These are phyloP conservation scores for Rhytidhysteron rufulum DNA, from an alignment of 2,329 filamentous ascomycete species.

Conservation along the genomic window DNA sequence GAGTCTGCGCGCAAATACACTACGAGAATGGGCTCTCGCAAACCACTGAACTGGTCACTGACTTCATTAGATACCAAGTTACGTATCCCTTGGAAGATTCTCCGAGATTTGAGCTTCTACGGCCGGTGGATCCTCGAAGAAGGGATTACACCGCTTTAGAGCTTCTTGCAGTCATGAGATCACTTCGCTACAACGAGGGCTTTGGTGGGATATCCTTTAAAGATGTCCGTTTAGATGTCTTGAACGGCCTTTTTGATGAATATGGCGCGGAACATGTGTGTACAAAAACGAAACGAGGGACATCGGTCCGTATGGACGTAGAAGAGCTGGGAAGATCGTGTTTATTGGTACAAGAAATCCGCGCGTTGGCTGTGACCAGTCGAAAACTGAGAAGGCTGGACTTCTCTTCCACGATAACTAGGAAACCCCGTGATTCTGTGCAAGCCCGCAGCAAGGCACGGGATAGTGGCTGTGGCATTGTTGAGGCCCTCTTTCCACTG, in stretches of 20 bases:
- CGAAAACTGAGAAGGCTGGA: conserved; percentile 60
- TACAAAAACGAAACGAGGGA: conserved; percentile 53
- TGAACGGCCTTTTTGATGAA: conserved; percentile 60
- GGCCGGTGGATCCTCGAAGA: conserved; percentile 49
- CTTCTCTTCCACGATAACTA: conserved; percentile 60
- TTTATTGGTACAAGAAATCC: conserved; percentile 64
- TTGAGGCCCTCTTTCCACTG: conserved; percentile 65
- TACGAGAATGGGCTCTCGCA: not conserved
- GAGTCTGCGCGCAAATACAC: conserved; percentile 19
- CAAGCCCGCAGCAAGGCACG: conserved; percentile 44
- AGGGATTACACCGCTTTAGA: conserved; percentile 58
- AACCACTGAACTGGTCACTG: not conserved
- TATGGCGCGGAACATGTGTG: conserved; percentile 62
- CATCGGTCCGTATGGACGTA: conserved; percentile 52
- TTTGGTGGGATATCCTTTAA: conserved; percentile 67
- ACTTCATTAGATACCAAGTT: conserved; percentile 25
- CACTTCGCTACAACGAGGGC: conserved; percentile 66
- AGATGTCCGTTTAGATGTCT: conserved; percentile 58
- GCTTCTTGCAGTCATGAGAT: conserved; percentile 65
- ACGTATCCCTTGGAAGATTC: conserved; percentile 54
- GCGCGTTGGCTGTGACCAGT: conserved; percentile 64
- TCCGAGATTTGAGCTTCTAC: conserved; percentile 62
- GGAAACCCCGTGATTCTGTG: conserved; percentile 45
- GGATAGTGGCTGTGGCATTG: conserved; percentile 65
- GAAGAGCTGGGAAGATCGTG: conserved; percentile 54